Base-by-base conservation (phyloP, 768 basidiomycete genomes). In the Hygrophorus pudorinus region DNA sequence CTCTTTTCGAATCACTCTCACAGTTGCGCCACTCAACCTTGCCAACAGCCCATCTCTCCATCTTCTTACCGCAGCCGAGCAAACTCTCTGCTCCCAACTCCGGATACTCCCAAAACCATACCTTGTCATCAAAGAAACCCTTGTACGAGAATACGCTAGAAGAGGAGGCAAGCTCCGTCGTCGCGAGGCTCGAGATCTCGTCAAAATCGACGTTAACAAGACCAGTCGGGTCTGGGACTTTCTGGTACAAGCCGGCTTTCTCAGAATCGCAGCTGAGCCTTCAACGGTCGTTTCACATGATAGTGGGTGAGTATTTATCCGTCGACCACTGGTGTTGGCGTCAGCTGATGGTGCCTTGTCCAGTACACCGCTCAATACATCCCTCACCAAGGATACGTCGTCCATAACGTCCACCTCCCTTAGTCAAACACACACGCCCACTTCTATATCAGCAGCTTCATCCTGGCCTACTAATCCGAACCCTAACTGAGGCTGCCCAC, bases 41-140 rank as follows among this genome's bases (percentile, higher is more conserved):
- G 83, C 92, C 28, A 91, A 92, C 57, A 84, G 88, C 51, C 83
- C 86, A 0, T 88, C 85, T 0, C 67, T 98, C 4, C 88, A 97
- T 56, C 75, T 99, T 7, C 84, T 99, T 52, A 86, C 89, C 1
- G 73, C 80, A 9, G 81, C 79, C 21, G 94, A 99, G 63, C 89
- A 92, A 60, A 68, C 73, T 0, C 78, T 98, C 16, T 97, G 96
- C 59, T 86, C 90, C 2, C 73, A 78, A 44, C 73, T 98, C 24
- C 84, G 92, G 5, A 91, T 99, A 46, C 72, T 96, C 14, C 94
- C 96, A 0, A 89, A 90, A 56, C 91, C 96, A 1, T 99, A 96
- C 60, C 79, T 99, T 41, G 79, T 86, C 48, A 87, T 98, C 65
- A 99, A 99, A 60, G 91, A 96, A 62, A 89, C 85, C 4, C 76